Conservation (phyloP, 768 basidiomycete species). For the Termitomyces sp. region DNA sequence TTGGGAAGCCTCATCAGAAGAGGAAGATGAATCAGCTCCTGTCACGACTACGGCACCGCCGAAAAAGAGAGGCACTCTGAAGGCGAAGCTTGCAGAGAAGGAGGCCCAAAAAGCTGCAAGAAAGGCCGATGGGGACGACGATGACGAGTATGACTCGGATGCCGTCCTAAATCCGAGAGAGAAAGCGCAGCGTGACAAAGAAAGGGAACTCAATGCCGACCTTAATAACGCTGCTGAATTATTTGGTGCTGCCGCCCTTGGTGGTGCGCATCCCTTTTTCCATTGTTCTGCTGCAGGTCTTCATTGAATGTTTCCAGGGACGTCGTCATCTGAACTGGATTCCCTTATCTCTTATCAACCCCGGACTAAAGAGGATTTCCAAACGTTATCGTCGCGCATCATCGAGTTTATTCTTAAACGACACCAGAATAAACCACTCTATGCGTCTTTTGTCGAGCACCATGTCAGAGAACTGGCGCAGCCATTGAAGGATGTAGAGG, state of each 20-base stretch:
- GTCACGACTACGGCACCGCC: conserved; percentile 55
- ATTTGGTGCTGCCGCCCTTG: conserved; percentile 64
- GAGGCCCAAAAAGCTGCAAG: conserved; percentile 66
- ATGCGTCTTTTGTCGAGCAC: conserved; percentile 77
- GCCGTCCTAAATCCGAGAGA: conserved; percentile 75
- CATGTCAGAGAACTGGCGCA: conserved; percentile 70
- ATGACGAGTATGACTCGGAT: conserved; percentile 62
- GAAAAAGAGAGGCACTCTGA: conserved; percentile 91
- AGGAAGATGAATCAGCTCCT: conserved; percentile 47
- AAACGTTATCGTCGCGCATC: conserved; percentile 65
- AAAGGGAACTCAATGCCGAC: conserved; percentile 84
- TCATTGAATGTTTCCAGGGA: conserved; percentile 34
- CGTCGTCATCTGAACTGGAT: conserved; percentile 66
- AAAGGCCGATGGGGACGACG: conserved; percentile 36
- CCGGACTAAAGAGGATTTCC: conserved; percentile 86
- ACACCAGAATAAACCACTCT: conserved; percentile 81
- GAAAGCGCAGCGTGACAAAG: conserved; percentile 71
- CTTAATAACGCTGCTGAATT: conserved; percentile 79
- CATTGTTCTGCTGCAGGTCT: neutral
- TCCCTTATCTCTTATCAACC: conserved; percentile 74
- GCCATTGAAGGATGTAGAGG: conserved; percentile 85
- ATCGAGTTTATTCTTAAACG: conserved; percentile 71
- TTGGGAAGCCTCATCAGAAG: conserved; percentile 87
- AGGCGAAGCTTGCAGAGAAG: conserved; percentile 90
- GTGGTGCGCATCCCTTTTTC: conserved; percentile 38